Conservation (phyloP, 805 yeast species). For the Wickerhamomyces tratensis region DNA sequence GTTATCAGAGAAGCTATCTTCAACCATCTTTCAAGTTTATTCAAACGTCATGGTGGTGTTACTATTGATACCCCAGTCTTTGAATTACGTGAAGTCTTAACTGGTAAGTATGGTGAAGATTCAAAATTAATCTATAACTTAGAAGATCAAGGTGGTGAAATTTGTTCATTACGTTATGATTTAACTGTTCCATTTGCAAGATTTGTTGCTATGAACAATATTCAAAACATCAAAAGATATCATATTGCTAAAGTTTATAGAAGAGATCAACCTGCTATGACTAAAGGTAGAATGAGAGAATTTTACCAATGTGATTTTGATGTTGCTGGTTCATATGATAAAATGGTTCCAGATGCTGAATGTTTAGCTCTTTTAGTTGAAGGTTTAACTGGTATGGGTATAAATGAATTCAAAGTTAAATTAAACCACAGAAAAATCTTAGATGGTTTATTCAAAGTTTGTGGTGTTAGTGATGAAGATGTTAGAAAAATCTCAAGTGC, state of each 20-base stretch:
- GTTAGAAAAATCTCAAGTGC: slow-evolving; percentile 91
- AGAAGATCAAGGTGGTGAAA: slow-evolving; percentile 98
- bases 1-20: slow-evolving; percentile 86
- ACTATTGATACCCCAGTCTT: slow-evolving; percentile 98
- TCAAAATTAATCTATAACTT: slow-evolving; percentile 91
- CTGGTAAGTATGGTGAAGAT: slow-evolving; percentile 98
- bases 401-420: slow-evolving; percentile 83
- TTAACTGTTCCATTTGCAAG: slow-evolving; percentile 98
- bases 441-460: slow-evolving; percentile 90
- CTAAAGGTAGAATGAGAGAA: slow-evolving; percentile 99
- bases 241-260: slow-evolving; percentile 98
- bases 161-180: slow-evolving; percentile 91
- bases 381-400: slow-evolving; percentile 77
- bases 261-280: slow-evolving; percentile 99
- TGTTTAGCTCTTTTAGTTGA: slow-evolving; percentile 71
- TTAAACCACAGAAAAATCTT: slow-evolving; percentile 91
- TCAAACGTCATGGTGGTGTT: slow-evolving; percentile 96
- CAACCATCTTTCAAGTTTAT: slow-evolving; percentile 56
- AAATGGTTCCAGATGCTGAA: slow-evolving; percentile 97
- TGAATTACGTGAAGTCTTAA: slow-evolving; percentile 86
- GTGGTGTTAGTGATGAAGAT: slow-evolving; percentile 92
- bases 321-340: slow-evolving; percentile 85
- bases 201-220: slow-evolving; percentile 91
- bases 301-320: slow-evolving; percentile 99
- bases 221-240: slow-evolving; percentile 82